Base-by-base conservation (phyloP, 2,329 filamentous ascomycete species). In the Fusarium tuaranense region DNA sequence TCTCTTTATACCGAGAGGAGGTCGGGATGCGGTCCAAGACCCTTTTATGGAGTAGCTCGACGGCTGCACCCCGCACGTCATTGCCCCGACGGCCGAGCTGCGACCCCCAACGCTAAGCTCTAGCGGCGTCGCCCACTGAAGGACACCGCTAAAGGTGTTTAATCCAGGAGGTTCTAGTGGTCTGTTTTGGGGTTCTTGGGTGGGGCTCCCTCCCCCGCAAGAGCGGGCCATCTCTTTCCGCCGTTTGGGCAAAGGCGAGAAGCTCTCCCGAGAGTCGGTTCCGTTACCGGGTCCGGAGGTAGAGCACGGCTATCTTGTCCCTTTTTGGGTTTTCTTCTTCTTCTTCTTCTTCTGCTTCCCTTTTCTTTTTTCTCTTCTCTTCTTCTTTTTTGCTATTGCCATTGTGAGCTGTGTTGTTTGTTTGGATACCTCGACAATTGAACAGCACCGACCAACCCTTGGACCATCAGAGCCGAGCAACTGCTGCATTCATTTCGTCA, bases 21-120 rank as follows among this genome's bases (percentile, higher is more conserved):
- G 57, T 38, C 20, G 57, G 16, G 22, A 59, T 39, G 22, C 36
- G 22, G 5, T 27, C 10, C 34, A 57, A 39, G 61, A 8, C 51
- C 34, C 67, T 41, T 36, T 27, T 63, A 36, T 38, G 60, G 60
- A 63, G 60, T 63, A 63, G 60, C 60, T 63, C 60, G 41, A 51
- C n/a, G 18, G 48, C 27, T 48, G 58, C 62, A 63, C 75, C 72
- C 76, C 78, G 78, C 76, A 78, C 63, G 55, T 34, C 67, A 72
- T 76, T 79, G 66, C 65, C 76, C 78, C 78, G 78, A 79, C 68
- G 63, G 58, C 63, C 77, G 76, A 79, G 69, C 67, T 41, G 48
- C 59, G 41, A 67, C 69, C 73, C 63, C 67, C 70, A 71, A 71
- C 67, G 46, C 34, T 46, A 63, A 53, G 48, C 38, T 61, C 36